Evolutionary conservation across 176 grass and related monocot species (phyloP).

Genomic region (Raddia distichophylla): DNA sequence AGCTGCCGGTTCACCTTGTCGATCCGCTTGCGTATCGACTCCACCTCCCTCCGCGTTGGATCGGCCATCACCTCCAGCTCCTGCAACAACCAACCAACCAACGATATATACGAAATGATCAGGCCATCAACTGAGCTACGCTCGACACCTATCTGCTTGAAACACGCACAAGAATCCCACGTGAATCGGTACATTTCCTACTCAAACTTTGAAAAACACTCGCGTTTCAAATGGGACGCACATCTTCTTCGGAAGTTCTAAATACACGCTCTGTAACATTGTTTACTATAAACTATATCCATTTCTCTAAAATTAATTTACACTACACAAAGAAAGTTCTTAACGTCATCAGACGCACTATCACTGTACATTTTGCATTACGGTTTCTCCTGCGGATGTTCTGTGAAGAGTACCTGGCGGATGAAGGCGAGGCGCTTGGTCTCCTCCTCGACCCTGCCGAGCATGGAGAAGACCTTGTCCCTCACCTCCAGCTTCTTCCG

Average conservation of each 20-base stretch:
- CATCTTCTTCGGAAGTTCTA: no score
- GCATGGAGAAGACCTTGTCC: constrained; percentile 73
- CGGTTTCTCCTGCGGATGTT: no score
- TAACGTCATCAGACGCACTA: no score
- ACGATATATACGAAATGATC: not conserved
- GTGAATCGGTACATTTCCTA: no score
- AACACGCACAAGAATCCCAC: no score
- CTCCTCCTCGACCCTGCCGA: constrained; percentile 81
- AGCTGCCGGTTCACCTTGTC: constrained; percentile 74
- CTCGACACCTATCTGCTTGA: not conserved
- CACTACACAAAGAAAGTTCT: no score
- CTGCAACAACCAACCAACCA: constrained; percentile 7
- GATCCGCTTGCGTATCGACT: constrained; percentile 68
- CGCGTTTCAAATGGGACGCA: no score
- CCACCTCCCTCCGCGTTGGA: constrained; percentile 81
- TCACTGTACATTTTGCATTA: no score
- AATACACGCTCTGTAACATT: no score
- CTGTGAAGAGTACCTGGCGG: constrained; percentile 41
- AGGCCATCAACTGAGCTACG: not conserved
- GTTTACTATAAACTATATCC: no score
- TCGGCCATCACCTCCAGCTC: constrained; percentile 83
- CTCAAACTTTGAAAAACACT: no score
- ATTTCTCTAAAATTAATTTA: no score
- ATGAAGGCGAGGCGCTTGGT: constrained; percentile 70
- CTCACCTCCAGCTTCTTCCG: constrained; percentile 75